Base-by-base conservation (phyloP, 768 basidiomycete genomes). In the Chalciporus pseudorubinellus region DNA sequence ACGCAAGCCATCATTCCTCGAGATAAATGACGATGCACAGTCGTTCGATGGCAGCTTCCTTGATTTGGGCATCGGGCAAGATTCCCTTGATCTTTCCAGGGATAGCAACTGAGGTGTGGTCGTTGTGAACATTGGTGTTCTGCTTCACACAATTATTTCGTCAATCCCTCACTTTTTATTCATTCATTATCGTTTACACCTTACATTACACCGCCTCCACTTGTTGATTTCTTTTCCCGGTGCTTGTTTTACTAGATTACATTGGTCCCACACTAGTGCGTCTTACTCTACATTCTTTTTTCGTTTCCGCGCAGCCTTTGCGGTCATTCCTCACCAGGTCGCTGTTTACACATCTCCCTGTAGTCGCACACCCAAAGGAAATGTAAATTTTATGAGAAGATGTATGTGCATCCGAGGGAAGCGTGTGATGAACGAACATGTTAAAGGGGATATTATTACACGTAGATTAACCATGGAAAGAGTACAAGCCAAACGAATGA, bases 1-100 rank as follows among this genome's bases (percentile, higher is more conserved):
- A 71, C 75, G 75, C 60, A 85, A 87, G 61, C 82, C 87, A 18
- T 87, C 85, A 1, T 89, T 89, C 65, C 70, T 89, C 43, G 84
- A 87, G 31, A 85, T 89, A 51, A 45, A 40, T 12, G 83, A 71
- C 20, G 73, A 75, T 51, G 65, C 67, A 24, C 44, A 26, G 19
- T 61, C 65, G 24, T 53, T 59, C 28, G 58, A 63, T 28, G 65
- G 66, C 55, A 76, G 72, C 56, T 76, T 76, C 65, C 63, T 76
- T 22, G 74, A 75, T 51, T 62, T 76, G 52, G 70, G 64, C 29
- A 55, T 65, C 26, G 69, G 71, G 10, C 69, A 69, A 57, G 64
- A 59, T 41, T 75, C 74, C n/a, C 68, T 75, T 45, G 74, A 75
- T 61, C 67, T 71, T 6, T 53, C 70, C 28, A 62, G 66, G 44